Conservation (phyloP, 2,329 filamentous ascomycete species). For the Penicillium glabrum region DNA sequence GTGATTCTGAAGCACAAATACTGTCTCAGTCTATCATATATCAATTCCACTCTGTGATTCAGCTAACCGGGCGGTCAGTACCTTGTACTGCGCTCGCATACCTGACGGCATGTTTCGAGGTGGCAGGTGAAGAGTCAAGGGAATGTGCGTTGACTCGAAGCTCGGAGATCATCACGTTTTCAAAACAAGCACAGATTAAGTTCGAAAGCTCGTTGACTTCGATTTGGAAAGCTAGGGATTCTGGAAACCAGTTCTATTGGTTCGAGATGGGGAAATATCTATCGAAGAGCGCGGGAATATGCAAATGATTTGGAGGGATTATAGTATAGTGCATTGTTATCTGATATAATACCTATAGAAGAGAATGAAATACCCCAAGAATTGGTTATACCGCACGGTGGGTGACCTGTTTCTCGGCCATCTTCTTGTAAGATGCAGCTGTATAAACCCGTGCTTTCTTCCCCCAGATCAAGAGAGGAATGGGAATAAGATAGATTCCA, state of each 20-base stretch:
- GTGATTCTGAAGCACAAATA: neutral
- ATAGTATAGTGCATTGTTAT: neutral
- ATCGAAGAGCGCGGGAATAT: neutral
- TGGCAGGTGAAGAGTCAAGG: neutral
- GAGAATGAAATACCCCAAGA: neutral
- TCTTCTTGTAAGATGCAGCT: constrained; percentile 15
- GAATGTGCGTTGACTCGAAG: neutral
- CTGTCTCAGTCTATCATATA: constrained; percentile 5
- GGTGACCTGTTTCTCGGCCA: constrained; percentile 18
- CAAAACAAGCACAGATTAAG: constrained; percentile 6
- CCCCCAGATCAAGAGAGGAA: constrained; percentile 25
- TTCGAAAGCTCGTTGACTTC: neutral
- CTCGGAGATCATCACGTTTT: constrained; percentile 8
- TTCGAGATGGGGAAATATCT: constrained; percentile 4
- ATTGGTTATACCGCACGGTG: constrained; percentile 13
- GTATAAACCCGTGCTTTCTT: constrained; percentile 22
- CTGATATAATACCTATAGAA: neutral
- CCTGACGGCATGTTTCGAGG: constrained; percentile 12
- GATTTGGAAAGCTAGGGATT: constrained; percentile 9
- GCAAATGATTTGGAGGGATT: neutral
- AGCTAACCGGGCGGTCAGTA: constrained; percentile 5
- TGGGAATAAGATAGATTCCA: constrained; percentile 13
- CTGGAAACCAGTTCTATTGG: constrained; percentile 5
- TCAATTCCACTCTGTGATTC: constrained; percentile 11
- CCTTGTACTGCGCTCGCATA: constrained; percentile 12